These are phyloP conservation scores for Piedraia hortae DNA, from an alignment of 2,329 filamentous ascomycete genomes.

Conservation along the genomic window DNA sequence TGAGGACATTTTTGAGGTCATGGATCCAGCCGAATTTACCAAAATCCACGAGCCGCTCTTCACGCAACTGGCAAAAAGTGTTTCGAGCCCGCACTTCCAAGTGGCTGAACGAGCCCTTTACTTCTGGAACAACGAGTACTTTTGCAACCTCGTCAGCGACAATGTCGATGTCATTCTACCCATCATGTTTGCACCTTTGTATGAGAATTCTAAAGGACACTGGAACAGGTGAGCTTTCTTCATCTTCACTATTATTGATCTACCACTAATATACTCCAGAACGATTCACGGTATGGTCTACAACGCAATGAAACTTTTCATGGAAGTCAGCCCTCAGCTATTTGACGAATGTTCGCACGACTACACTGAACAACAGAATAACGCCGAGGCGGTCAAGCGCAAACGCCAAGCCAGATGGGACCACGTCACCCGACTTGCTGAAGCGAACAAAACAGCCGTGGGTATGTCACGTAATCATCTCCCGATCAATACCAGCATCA, in stretches of 20 bases:
- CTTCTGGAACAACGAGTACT: conserved; percentile 99
- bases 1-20: conserved; percentile 97
- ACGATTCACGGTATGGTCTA: conserved; percentile 99
- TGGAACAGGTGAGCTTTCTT: conserved; percentile 59
- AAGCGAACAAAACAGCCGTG: conserved; percentile 16
- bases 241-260: not conserved
- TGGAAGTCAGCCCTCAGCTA: conserved; percentile 96
- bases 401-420: conserved; percentile 74
- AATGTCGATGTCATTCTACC: conserved; percentile 95
- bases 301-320: conserved; percentile 98
- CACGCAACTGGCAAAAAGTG: conserved; percentile 89
- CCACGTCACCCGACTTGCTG: conserved; percentile 52
- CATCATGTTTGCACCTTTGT: conserved; percentile 96
- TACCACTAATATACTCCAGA: conserved; percentile 19
- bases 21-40: conserved; percentile 94
- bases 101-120: conserved; percentile 91
- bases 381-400: conserved; percentile 56
- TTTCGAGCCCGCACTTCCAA: conserved; percentile 95
- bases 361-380: conserved; percentile 90
- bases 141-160: conserved; percentile 95
- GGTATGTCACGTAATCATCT: no score
- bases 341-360: conserved; percentile 98
- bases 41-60: conserved; percentile 97
- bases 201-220: conserved; percentile 96
- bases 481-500: no score